phyloP scores from a whole-genome alignment of 2,329 filamentous ascomycete species.

The Fusarium scirpi region DNA sequence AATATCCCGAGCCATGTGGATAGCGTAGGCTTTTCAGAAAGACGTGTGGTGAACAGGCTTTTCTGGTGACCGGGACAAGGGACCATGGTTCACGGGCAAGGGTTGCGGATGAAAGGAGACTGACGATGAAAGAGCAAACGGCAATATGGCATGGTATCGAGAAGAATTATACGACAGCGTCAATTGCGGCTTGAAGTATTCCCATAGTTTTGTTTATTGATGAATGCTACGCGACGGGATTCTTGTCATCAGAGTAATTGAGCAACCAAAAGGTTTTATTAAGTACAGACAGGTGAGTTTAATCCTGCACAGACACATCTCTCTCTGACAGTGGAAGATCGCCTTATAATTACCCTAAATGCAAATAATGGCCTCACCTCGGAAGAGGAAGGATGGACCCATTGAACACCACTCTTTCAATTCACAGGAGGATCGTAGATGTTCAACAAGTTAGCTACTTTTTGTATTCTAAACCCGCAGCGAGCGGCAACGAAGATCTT shows the following conservation, averaged over 20 bases:
- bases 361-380: neutral
- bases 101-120: neutral
- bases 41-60: neutral
- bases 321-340: neutral
- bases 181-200: too few relatives aligned
- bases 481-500: neutral
- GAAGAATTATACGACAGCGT: too few relatives aligned
- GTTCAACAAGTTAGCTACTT: neutral
- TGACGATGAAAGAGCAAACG: too few relatives aligned
- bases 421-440: fast-evolving
- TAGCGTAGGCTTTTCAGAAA: neutral
- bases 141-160: fast-evolving
- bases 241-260: neutral
- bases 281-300: neutral
- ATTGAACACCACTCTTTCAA: neutral
- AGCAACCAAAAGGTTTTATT: neutral
- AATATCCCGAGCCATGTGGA: constrained; percentile 3
- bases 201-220: too few relatives aligned
- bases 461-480: neutral
- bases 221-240: neutral
- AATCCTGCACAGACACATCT: neutral
- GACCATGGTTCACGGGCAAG: neutral
- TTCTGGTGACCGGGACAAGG: neutral
- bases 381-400: neutral
- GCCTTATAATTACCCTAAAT: neutral